phyloP scores from a whole-genome alignment of 805 yeast genomes.

The Ogataea pini region DNA sequence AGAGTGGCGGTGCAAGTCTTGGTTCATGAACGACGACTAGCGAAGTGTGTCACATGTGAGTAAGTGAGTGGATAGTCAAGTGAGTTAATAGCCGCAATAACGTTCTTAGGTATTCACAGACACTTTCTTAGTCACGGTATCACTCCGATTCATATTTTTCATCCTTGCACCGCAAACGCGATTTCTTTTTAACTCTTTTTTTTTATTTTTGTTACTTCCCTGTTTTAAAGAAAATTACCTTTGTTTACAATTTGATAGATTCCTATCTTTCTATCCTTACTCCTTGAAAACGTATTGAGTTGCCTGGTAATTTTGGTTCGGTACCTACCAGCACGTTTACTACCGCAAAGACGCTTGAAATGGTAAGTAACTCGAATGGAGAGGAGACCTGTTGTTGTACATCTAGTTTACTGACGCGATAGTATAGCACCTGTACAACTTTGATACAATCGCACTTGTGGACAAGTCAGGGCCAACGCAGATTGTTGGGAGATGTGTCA shows the following conservation, averaged over 20 bases:
- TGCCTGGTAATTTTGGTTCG: not conserved
- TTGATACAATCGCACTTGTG: slow-evolving; percentile 15
- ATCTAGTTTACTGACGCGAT: not conserved
- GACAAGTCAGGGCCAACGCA: slow-evolving; percentile 11
- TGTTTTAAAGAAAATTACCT: not conserved
- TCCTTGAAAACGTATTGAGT: not conserved
- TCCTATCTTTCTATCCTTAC: not conserved
- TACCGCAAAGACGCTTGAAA: not conserved
- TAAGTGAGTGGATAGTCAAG: too few relatives aligned
- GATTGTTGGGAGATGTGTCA: slow-evolving; percentile 21
- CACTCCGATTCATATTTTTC: too few relatives aligned
- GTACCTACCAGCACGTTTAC: not conserved
- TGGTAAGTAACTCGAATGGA: too few relatives aligned
- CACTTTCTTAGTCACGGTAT: too few relatives aligned
- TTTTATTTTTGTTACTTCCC: not conserved
- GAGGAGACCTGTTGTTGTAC: not conserved
- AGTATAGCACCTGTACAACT: not conserved
- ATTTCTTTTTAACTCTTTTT: not conserved
- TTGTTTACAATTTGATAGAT: slow-evolving; percentile 3
- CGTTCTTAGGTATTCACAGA: too few relatives aligned
- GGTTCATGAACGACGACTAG: too few relatives aligned
- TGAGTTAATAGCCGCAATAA: too few relatives aligned
- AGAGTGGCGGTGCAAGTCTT: too few relatives aligned
- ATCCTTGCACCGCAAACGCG: not conserved
- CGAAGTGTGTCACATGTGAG: too few relatives aligned